Evolutionary conservation across 768 basidiomycete genomes (phyloP), one percentile per base, ranked within the genome.

Genomic region (Mrakia frigida): DNA sequence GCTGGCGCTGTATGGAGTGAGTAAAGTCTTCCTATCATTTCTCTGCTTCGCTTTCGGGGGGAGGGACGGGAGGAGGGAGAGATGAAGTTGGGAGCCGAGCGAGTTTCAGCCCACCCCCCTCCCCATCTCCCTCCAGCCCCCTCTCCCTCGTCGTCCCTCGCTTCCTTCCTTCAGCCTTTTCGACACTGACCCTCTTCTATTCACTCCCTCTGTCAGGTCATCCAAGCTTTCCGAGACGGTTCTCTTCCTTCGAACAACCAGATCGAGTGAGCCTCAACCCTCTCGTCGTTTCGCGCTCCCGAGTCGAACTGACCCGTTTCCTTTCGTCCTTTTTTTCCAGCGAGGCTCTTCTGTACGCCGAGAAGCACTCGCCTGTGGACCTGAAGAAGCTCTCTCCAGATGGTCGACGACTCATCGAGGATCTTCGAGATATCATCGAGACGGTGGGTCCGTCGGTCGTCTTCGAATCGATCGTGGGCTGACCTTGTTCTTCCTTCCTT

Each of bases 181-280:
- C 43, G 28, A 28, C 3, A 37, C 73, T 31, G 13, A 23, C 61
- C n/a, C 65, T 43, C 0, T 37, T 41, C 41, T 61, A 21, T 59
- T 10, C 46, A 31, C 31, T 73, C 28, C 14, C 43, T 21, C 50
- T 63, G 6, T 28, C 72, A 78, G 77, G 65, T 91, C 74, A 86
- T 97, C 77, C 85, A 91, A 79, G 94, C 93, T 0, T 88, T 97
- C 81, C 87, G 91, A 67, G 86, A 89, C 70, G 92, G 91, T 21
- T 70, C 65, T 21, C 68, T 78, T 61, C 82, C 82, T 1, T 75
- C 78, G 16, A 82, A 82, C 81, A 46, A 82, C 16, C 94, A 97
- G 83, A 90, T 95, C 79, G 90, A 92, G 46, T 50, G 46, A 50
- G 46, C 21, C 2, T 21, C 16, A 11, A 43, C 43, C 43, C 43